Evolutionary conservation across 306 rosid genomes (phyloP), one percentile per base, ranked within the genome.

Genomic region (Cyclanthera cordifolia): DNA sequence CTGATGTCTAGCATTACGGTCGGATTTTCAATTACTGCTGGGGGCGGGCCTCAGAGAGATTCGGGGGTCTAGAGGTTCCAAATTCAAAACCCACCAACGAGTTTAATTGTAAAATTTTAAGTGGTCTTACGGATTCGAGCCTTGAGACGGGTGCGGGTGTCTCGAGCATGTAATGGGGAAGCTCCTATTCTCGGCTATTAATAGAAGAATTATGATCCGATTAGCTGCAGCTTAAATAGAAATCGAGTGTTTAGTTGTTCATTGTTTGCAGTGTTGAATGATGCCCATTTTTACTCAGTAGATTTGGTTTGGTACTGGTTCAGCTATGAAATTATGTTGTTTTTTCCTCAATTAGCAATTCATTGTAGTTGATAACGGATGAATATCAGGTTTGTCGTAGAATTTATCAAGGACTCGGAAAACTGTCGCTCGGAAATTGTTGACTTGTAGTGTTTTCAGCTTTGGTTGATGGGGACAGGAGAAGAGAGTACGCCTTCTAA

Each of bases 401-500:
- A 53, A 74, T 81, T 57, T 67, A 11, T 70, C 32, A 54, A 46
- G 70, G 46, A 70, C 10, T 30, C 49, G 13, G 45, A 27, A 27
- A 63, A 41, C 27, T 60, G 56, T 77, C 28, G 28, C 78, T 78
- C 63, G 52, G 41, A 72, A 63, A 74, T 37, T 45, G 72, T 71
- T 48, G 76, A 54, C 49, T 51, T 64, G n/a, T 66, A 70, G 53
- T 69, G 28, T 30, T 58, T 72, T 80, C 57, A 77, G 67, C 59
- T 53, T 55, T 49, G 78, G 75, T 41, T 15, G 27, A 94, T 94
- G 97, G 97, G 99, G 72, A 88, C 97, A 28, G 85, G 95, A 86
- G 97, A 90, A 84, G 97, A 90, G 76, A 84, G 82, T 73, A 64
- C 95, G 21, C 69, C 88, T 72, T 65, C 99, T 73, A 94, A 90